These are phyloP conservation scores for Aethionema arabicum DNA, from an alignment of 345 rosid genomes.

Conservation along the genomic window DNA sequence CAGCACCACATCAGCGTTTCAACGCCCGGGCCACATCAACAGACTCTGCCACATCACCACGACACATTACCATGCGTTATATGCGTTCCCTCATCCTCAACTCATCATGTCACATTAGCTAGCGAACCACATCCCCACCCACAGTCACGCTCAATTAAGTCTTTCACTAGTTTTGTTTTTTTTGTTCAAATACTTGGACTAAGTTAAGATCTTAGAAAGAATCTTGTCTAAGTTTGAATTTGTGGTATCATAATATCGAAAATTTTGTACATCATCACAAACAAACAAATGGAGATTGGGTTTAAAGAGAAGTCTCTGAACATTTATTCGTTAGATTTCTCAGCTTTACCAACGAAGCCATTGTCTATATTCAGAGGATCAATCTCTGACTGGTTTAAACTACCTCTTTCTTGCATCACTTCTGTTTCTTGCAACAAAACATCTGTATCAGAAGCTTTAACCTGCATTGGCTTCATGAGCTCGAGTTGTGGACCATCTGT, in stretches of 20 bases:
- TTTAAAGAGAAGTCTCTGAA: background rate
- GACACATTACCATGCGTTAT: too few relatives aligned
- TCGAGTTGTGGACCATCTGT: conserved; percentile 29
- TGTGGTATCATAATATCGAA: background rate
- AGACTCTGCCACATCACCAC: too few relatives aligned
- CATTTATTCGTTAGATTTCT: conserved; percentile 30
- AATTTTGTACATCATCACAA: background rate
- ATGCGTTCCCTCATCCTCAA: too few relatives aligned
- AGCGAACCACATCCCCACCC: too few relatives aligned
- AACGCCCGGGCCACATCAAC: too few relatives aligned
- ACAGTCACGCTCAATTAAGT: too few relatives aligned
- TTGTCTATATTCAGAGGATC: conserved; percentile 38
- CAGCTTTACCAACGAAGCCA: conserved; percentile 39
- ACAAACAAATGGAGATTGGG: background rate
- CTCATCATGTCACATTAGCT: too few relatives aligned
- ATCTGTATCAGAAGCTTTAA: conserved; percentile 36
- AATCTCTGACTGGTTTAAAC: conserved; percentile 33
- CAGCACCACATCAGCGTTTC: too few relatives aligned
- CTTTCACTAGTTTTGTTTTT: too few relatives aligned
- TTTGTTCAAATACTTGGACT: too few relatives aligned
- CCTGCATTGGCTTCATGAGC: conserved; percentile 60
- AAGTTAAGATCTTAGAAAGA: too few relatives aligned
- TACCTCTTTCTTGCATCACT: conserved; percentile 32
- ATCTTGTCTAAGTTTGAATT: too few relatives aligned
- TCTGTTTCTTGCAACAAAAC: conserved; percentile 16